Base-by-base conservation (phyloP, 805 yeast species). In the Candida parachauliodes region DNA sequence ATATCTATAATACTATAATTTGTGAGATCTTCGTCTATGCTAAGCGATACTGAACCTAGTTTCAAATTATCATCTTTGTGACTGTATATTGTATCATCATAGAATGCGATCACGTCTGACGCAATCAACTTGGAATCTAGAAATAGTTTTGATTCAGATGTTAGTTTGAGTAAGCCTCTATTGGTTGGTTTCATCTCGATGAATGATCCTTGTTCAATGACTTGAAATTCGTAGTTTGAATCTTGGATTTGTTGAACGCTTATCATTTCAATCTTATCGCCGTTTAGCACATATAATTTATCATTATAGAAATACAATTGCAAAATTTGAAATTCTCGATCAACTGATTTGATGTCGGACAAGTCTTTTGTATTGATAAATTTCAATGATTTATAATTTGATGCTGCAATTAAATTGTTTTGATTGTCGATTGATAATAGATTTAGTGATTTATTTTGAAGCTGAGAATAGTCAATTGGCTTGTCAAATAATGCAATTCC, bases 241-340 rank as follows among this genome's bases (percentile, higher is more conserved):
- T 15, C 15, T 12, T 21, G 11, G 18, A 36, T 29, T 12, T 28
- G 27, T 12, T 31, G 24, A 23, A 28, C 18, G 4, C 28, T 5
- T 3, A 40, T 2, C 2, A 15, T 16, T 31, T 41, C 32, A n/a
- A 41, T 28, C 24, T 27, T 27, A 3, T 21, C 52, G 3, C 47
- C 50, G 1, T 51, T 40, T 9, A 62, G 40, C 1, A 65, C 44
- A 12, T 62, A 47, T 6, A 74, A 36, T 9, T 42, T 34, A 2
- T 60, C 45, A 28, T 57, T 63, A 21, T 58, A 51, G 46, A 72
- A 68, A 14, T 36, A 22, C 8, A 57, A 21, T 36, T 56, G 62
- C 2, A 49, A 42, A 7, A 47, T 40, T 18, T 41, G 21, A 8
- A 33, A 12, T 2, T 17, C 39, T 15, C 42, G 27, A 16, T 33